Base-by-base conservation (phyloP, 768 basidiomycete species). In the Tulasnella sp. region DNA sequence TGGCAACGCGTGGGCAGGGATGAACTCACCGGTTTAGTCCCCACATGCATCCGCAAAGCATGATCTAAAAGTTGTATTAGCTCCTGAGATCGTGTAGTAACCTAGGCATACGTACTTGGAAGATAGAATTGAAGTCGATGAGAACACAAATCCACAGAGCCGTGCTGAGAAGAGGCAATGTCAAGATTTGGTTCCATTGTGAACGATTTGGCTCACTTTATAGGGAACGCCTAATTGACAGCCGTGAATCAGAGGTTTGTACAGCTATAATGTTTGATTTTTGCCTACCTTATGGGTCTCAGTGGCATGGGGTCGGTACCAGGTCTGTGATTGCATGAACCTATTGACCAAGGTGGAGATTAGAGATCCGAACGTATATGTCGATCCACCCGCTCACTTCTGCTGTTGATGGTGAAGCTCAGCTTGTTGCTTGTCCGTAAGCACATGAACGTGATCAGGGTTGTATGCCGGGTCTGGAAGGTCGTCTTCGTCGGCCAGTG, bases 281-380 rank as follows among this genome's bases (percentile, higher is more conserved):
- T n/a, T 14, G 48, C 59, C 6, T 57, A 60, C 59, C 5, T 60
- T 62, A 59, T 72, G 88, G 0, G 88, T 88, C 58, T 81, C 81
- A 11, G 86, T 88, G 17, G 84, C 85, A 67, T 92, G 88, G 6
- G 88, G 79, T 50, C 84, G 72, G 69, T 90, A 92, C 88, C 87
- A 92, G 1, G 86, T 88, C 69, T 87, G 80, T 39, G 77, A 77
- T 60, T 80, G 72, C 62, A 77, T 75, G 59, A 86, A 84, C 66
- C 82, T 78, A 9, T 2, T 23, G 48, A n/a, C n/a, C 37, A 39
- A 12, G 25, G 25, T 4, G 6, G 8, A 19, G 5, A 7, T 48
- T 17, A 31, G 27, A 25, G 8, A 27, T n/a, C 2, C 25, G 9
- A 29, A 48, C 8, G 12, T 57, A 63, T 34, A 50, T 62, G 19